Evolutionary conservation across 2,329 filamentous ascomycete genomes (phyloP).

Genomic region (Aspergillus ibericus): DNA sequence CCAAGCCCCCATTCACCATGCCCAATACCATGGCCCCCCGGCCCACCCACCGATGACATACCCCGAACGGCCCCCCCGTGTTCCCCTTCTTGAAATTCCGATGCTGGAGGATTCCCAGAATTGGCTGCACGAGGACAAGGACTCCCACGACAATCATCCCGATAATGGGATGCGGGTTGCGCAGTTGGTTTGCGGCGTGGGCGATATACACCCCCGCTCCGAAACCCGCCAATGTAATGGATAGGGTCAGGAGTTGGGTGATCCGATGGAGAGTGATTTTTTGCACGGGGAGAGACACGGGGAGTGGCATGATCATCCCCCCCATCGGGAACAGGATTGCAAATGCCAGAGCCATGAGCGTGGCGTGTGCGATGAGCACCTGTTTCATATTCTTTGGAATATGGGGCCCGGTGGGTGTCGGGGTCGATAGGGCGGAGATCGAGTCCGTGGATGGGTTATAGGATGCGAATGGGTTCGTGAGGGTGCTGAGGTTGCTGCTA

Average conservation of each 20-base stretch:
- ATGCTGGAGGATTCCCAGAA: constrained; percentile 55
- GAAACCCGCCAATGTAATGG: constrained; percentile 50
- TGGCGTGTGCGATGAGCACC: constrained; percentile 21
- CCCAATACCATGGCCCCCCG: constrained; percentile 52
- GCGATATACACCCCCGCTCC: constrained; percentile 55
- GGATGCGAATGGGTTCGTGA: constrained; percentile 24
- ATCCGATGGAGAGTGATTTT: constrained; percentile 11
- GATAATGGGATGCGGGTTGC: constrained; percentile 53
- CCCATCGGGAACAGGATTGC: constrained; percentile 27
- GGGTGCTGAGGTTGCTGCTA: constrained; percentile 4
- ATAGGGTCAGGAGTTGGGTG: constrained; percentile 49
- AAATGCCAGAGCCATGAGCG: constrained; percentile 29
- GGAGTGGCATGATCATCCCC: constrained; percentile 17
- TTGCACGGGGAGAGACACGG: constrained; percentile 3
- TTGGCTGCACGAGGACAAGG: constrained; percentile 59
- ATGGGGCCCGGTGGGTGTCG: not conserved
- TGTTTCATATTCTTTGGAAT: not conserved
- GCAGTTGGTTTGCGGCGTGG: constrained; percentile 36
- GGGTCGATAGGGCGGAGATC: not conserved
- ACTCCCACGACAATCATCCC: constrained; percentile 53
- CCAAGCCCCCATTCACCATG: constrained; percentile 59
- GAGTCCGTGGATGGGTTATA: constrained; percentile 9
- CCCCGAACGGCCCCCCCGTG: constrained; percentile 44
- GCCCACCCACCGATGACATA: constrained; percentile 58
- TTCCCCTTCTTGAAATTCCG: constrained; percentile 47